These are phyloP conservation scores for Curvularia verruculosa DNA, from an alignment of 2,329 filamentous ascomycete genomes.

Conservation along the genomic window DNA sequence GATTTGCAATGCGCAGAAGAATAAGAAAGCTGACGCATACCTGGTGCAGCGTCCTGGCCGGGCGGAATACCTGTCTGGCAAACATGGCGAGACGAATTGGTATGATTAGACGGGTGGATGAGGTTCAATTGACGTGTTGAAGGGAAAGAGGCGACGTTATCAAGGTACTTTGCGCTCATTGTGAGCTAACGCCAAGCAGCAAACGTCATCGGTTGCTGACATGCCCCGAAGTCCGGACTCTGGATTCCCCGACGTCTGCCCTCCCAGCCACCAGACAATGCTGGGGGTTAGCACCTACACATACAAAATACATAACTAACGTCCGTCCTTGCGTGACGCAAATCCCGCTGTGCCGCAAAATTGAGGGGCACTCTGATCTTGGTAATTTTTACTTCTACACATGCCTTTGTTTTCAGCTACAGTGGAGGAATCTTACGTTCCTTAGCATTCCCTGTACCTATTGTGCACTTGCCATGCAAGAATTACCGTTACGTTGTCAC, in stretches of 20 bases:
- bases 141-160: constrained; percentile 14
- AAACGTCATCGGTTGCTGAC: constrained; percentile 33
- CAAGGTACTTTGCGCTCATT: constrained; percentile 15
- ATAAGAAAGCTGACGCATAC: constrained; percentile 35
- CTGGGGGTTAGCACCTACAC: neutral
- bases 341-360: too few species aligned
- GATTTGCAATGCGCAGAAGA: constrained; percentile 26
- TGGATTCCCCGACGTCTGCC: neutral
- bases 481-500: too few species aligned
- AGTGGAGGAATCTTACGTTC: too few species aligned
- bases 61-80: constrained; percentile 52
- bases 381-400: too few species aligned
- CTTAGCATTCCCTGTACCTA: too few species aligned
- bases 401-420: too few species aligned
- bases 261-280: neutral
- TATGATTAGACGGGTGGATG: constrained; percentile 10
- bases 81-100: constrained; percentile 51
- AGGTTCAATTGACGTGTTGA: constrained; percentile 12
- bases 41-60: constrained; percentile 50
- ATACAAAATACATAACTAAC: too few species aligned
- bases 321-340: too few species aligned
- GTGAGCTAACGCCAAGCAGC: constrained; percentile 31
- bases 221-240: constrained; percentile 13
- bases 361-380: too few species aligned
- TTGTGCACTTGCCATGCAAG: too few species aligned